phyloP scores from a whole-genome alignment of 176 grass and related monocot genomes.

The Neostapfia colusana region DNA sequence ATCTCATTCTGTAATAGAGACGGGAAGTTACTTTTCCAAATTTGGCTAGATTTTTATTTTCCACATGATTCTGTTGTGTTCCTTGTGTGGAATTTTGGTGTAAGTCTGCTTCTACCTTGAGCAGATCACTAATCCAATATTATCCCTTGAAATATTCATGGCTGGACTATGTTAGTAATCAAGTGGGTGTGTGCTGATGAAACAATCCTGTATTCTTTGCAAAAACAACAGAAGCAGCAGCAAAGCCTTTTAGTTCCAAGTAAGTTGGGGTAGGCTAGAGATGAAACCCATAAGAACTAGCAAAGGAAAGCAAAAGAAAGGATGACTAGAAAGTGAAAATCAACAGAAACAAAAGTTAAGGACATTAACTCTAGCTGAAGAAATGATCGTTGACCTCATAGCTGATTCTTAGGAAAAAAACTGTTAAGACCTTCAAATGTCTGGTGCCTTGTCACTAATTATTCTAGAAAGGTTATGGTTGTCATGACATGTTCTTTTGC shows the following conservation, averaged over 20 bases:
- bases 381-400: neutral
- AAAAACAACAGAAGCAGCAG: neutral
- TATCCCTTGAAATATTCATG: neutral
- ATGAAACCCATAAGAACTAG: neutral
- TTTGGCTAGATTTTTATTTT: neutral
- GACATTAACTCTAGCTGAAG: neutral
- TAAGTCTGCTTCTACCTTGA: neutral
- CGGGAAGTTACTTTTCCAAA: neutral
- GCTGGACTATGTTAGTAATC: neutral
- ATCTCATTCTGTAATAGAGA: neutral
- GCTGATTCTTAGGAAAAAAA: neutral
- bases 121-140: neutral
- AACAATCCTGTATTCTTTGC: neutral
- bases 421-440: neutral
- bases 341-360: neutral
- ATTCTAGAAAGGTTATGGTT: neutral
- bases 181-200: conserved; percentile 6
- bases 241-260: neutral
- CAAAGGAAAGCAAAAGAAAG: neutral
- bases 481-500: neutral
- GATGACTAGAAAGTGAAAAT: neutral
- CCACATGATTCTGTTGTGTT: neutral
- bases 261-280: neutral
- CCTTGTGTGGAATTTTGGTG: neutral
- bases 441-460: neutral